Base-by-base conservation (phyloP, 371 early-diverging fungal species). In the Nematocida minor region DNA sequence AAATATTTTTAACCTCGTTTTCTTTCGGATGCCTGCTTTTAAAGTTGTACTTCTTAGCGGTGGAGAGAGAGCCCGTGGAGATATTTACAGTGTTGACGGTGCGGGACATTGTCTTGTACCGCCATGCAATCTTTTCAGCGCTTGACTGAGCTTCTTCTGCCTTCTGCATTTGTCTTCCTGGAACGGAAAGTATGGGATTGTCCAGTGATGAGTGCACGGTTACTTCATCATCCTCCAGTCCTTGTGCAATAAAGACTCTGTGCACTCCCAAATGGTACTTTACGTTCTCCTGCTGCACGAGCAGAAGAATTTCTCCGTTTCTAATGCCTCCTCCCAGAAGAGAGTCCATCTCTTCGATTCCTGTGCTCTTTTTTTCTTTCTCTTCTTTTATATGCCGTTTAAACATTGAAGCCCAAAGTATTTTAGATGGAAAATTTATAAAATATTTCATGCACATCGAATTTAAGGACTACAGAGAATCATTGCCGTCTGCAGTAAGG, bases 241-340 rank as follows among this genome's bases (percentile, higher is more conserved):
- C 77, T 22, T 74, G 36, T 25, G 77, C 32, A 7, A 74, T 22
- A 40, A 74, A 74, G 16, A 74, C 25, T 22, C 77, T 34, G 55
- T 74, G 77, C 7, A 74, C 20, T 3, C 66, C 77, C 1, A 66
- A 20, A 32, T 74, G 77, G 51, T 74, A 74, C 25, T 25, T 46
- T 14, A 66, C 77, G 32, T 44, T 46, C 27, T 74, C 77, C 34
- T 48, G 20, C 27, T 51, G 66, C 36, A 40, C 60, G 32, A 74
- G 55, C 11, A 74, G 53, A 29, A 60, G 29, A n/a, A 74, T 62
- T 14, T 62, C 47, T 41, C 64, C 64, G 16, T 36, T 25, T 18
- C 20, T 14, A 6, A 74, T 49, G 4, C 71, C 71, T 41, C 53
- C 77, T 2, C 41, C 49, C 16, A 74, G 36, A 14, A 74, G 32